Evolutionary conservation across 345 rosid species (phyloP), one percentile per base, ranked within the genome.

Genomic region (Hibiscus mutabilis): DNA sequence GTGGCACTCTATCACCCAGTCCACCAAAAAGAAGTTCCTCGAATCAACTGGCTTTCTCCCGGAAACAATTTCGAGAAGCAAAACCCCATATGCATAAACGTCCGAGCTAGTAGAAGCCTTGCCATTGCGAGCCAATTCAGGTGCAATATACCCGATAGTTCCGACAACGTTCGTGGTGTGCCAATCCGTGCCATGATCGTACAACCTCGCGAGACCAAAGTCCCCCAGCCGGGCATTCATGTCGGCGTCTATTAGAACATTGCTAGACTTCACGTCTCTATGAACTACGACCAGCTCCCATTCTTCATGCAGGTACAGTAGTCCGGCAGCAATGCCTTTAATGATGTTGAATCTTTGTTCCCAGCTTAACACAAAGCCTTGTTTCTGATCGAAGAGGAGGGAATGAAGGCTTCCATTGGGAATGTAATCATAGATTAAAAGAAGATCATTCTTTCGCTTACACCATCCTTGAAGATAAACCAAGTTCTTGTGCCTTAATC

Each of bases 381-480:
- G 74, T 52, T 42, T 70, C 0, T 73, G 77, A 13, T 69, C 12
- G 76, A 79, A 81, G 27, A 89, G 78, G 40, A 83, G 79, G 16
- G 73, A 62, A 27, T 87, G 80, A 37, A 90, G 98, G 86, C 88
- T 88, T 51, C 96, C 94, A 60, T 88, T 75, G 0, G 91, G 91
- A 59, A 92, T 80, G 46, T 72, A 84, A 62, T 88, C 98, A 47
- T 92, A 90, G 15, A 90, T 85, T 15, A 92, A 73, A 29, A 90
- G 81, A 12, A 90, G 85, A 70, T 88, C 96, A 12, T 71, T 74
- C 73, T 83, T 87, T 68, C 70, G 71, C 78, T 85, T 86, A 40
- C 98, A 87, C 85, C 91, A 92, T 0, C 98, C 98, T 25, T 84
- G 91, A 52, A 90, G 93, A 74, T 88, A 84, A 49, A 90, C 89